A percentile compares a stretch with the other conserved stretches of the same genome.
Conservation (phyloP, 306 rosid species). For the Ochetophila trinervis region DNA sequence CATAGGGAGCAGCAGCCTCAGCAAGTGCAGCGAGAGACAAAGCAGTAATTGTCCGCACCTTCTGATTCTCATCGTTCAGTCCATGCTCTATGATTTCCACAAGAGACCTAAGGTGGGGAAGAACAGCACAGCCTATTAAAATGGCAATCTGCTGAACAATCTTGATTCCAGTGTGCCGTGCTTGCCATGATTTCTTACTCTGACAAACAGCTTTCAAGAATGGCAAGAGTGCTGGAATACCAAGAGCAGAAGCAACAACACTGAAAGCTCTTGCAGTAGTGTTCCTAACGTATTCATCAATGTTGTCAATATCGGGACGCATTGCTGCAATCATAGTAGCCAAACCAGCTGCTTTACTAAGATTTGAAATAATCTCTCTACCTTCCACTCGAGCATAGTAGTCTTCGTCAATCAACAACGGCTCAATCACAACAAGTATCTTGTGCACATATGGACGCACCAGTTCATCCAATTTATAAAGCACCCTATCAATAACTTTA, state of each 20-base stretch:
- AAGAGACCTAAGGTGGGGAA: conserved; percentile 84
- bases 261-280: conserved; percentile 96
- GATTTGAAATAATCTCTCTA: conserved; percentile 90
- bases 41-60: conserved; percentile 92
- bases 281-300: conserved; percentile 89
- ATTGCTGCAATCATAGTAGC: conserved; percentile 99
- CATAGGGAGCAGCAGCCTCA: conserved; percentile 96
- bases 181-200: conserved; percentile 98
- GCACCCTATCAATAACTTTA: conserved; percentile 82
- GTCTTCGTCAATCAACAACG: conserved; percentile 90
- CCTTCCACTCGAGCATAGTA: conserved; percentile 97
- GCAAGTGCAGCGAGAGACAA: conserved; percentile 95
- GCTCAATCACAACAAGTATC: conserved; percentile 96
- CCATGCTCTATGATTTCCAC: conserved; percentile 94
- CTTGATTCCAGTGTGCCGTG: conserved; percentile 93
- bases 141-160: conserved; percentile 98
- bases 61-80: conserved; percentile 88
- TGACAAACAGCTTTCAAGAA: conserved; percentile 95
- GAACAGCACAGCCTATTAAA: conserved; percentile 90
- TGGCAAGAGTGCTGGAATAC: conserved; percentile 89
- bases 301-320: conserved; percentile 97
- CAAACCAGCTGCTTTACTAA: conserved; percentile 97
- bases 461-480: conserved; percentile 88
- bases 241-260: conserved; percentile 95
- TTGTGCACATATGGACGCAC: conserved; percentile 95